Conservation (phyloP, 345 rosid species). For the Alliaria petiolata region DNA sequence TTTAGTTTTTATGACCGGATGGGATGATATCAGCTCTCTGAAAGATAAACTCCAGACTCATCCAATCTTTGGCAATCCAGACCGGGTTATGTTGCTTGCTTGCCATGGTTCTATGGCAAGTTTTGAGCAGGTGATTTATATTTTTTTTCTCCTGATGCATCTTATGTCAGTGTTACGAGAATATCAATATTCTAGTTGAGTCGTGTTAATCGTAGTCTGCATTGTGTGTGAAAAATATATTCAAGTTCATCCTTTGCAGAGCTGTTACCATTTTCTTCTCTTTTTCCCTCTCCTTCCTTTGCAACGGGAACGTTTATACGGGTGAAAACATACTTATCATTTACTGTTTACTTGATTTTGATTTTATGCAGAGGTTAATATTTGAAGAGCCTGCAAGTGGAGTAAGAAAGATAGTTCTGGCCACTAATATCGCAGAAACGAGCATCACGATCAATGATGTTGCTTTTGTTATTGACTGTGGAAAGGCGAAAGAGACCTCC, state of each 20-base stretch:
- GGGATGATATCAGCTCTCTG: constrained; percentile 89
- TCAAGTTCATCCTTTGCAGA: not conserved
- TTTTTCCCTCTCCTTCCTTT: not conserved
- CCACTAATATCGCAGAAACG: constrained; percentile 96
- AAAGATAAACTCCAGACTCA: constrained; percentile 79
- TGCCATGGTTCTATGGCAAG: constrained; percentile 99
- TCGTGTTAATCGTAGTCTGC: not conserved
- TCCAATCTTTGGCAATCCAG: constrained; percentile 67
- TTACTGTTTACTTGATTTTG: constrained; percentile 9
- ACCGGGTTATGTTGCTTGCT: constrained; percentile 63
- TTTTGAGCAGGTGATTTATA: constrained; percentile 71
- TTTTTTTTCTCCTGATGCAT: not conserved
- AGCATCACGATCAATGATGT: constrained; percentile 92
- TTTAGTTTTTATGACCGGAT: constrained; percentile 91
- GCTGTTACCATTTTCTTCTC: constrained; percentile 1
- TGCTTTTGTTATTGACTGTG: constrained; percentile 88
- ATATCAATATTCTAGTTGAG: not conserved
- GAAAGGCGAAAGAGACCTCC: constrained; percentile 93
- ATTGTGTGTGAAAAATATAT: not conserved
- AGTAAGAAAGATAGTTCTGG: constrained; percentile 80
- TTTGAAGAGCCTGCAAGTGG: constrained; percentile 80
- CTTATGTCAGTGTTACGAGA: not conserved
- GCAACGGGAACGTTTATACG: not conserved
- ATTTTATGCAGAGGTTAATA: constrained; percentile 67
- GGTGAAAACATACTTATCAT: not conserved